Conservation (phyloP, 106 monocot genomes). For the Acorus gramineus region DNA sequence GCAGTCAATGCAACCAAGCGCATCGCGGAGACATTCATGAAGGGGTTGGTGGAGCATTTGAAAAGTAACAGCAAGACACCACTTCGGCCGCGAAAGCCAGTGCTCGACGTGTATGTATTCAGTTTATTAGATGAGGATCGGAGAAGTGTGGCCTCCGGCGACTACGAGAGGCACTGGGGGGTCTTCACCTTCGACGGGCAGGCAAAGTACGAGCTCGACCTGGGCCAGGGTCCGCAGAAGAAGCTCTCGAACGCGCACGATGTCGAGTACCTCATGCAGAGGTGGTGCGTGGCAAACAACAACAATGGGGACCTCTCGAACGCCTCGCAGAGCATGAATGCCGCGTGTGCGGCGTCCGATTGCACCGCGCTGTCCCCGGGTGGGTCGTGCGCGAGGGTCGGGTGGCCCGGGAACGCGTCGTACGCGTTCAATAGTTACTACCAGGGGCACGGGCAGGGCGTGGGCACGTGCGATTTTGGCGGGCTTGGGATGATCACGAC, state of each 20-base stretch:
- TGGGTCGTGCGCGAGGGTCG: constrained; percentile 53
- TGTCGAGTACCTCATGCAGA: constrained; percentile 64
- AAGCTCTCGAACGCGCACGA: constrained; percentile 36
- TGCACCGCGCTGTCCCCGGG: constrained; percentile 64
- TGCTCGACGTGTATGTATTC: constrained; percentile 57
- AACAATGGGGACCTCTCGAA: constrained; percentile 48
- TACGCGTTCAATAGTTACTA: constrained; percentile 90
- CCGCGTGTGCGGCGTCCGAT: constrained; percentile 59
- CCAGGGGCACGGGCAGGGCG: constrained; percentile 63
- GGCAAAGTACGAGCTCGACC: constrained; percentile 59
- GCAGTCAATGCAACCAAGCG: constrained; percentile 44
- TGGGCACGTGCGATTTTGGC: constrained; percentile 66
- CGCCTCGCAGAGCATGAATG: constrained; percentile 23
- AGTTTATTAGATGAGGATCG: constrained; percentile 79
- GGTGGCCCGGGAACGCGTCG: constrained; percentile 71
- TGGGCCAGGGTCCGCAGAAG: constrained; percentile 54
- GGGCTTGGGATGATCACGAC: constrained; percentile 83
- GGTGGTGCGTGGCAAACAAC: constrained; percentile 86
- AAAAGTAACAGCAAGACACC: constrained; percentile 50
- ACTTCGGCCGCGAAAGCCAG: constrained; percentile 45
- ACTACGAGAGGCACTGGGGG: constrained; percentile 71
- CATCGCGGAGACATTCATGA: constrained; percentile 51
- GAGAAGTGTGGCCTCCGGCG: constrained; percentile 22
- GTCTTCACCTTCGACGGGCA: constrained; percentile 96
- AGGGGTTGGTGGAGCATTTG: constrained; percentile 52